A percentile compares a stretch with the other conserved stretches of the same genome.
Conservation (phyloP, 371 early-diverging fungal species). For the Mortierella sp. region DNA sequence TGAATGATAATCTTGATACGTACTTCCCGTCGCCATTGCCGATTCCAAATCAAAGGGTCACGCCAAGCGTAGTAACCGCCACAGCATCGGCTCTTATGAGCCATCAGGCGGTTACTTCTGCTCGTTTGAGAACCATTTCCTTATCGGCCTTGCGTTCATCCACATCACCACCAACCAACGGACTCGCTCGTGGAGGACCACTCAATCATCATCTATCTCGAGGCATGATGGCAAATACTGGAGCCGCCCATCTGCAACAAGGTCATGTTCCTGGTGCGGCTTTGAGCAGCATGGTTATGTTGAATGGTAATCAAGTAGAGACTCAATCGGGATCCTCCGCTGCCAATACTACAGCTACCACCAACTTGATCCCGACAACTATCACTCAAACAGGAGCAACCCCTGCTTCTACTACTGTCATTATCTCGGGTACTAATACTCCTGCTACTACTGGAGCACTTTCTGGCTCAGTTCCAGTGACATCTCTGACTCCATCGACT, state of each 20-base stretch:
- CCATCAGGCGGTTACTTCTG: conserved; percentile 48
- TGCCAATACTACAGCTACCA: conserved; percentile 4
- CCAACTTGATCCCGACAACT: not conserved
- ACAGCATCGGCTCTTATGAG: conserved; percentile 50
- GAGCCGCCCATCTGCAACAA: conserved; percentile 56
- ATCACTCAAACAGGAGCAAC: conserved; percentile 6
- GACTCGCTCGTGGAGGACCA: conserved; percentile 34
- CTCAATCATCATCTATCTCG: conserved; percentile 39
- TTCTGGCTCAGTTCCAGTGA: conserved; percentile 26
- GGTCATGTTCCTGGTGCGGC: conserved; percentile 30
- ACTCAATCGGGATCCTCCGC: conserved; percentile 21
- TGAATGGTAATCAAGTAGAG: conserved; percentile 50
- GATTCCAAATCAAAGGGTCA: conserved; percentile 58
- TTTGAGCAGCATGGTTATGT: conserved; percentile 33
- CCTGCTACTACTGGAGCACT: conserved; percentile 14
- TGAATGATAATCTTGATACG: conserved; percentile 78
- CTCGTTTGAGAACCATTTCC: conserved; percentile 54
- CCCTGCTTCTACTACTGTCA: conserved; percentile 10
- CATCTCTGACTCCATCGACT: conserved; percentile 26
- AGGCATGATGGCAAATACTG: conserved; percentile 40
- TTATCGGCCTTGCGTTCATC: conserved; percentile 56
- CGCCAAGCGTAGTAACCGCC: conserved; percentile 47
- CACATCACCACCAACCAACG: conserved; percentile 40
- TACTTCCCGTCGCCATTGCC: conserved; percentile 84
- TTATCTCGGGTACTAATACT: conserved; percentile 7